Evolutionary conservation across 116 monocot species (phyloP), one percentile per base, ranked within the genome.

Genomic region (Papilionanthe hybrid): DNA sequence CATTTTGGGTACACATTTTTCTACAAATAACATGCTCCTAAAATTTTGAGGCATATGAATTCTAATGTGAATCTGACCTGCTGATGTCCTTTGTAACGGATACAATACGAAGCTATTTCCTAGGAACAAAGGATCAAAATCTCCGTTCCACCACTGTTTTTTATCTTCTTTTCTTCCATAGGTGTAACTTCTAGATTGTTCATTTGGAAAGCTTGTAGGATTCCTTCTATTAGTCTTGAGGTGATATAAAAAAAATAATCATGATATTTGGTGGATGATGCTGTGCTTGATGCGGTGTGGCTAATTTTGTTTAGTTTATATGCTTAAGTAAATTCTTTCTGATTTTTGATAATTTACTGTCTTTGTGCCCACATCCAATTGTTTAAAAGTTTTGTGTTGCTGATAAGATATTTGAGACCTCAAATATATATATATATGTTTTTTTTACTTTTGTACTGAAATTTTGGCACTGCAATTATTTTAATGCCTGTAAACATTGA

Each of bases 301-400:
- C 9, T 65, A 65, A 65, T 25, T 65, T 65, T 25, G 65, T 65
- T 65, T 65, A 10, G 1, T 65, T 28, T 65, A 65, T 9, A 8
- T 65, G 27, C 27, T 65, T 65, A 65, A 27, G 25, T 25, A 65
- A 65, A 65, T 19, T 65, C 22, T 25, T 65, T 27, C 27, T 65
- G 28, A 65, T 65, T 10, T 27, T 65, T 65, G 65, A 65, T 65
- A 65, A 27, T 65, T 65, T 65, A 23, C 65, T 65, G 53, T 53
- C 4, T 4, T 18, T 65, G 65, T 65, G 27, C 8, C 2, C 65
- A 23, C 65, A 65, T 17, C 6, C 10, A 9, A 11, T 65, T 65
- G 60, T 65, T 65, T 65, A 23, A 9, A 22, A 65, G 3, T 53
- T 27, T 65, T 65, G 3, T 65, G 65, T 27, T 25, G 65, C 65